Evolutionary conservation across 192 early-diverging fungal species (phyloP).

Genomic region (Backusella tuberculispora): DNA sequence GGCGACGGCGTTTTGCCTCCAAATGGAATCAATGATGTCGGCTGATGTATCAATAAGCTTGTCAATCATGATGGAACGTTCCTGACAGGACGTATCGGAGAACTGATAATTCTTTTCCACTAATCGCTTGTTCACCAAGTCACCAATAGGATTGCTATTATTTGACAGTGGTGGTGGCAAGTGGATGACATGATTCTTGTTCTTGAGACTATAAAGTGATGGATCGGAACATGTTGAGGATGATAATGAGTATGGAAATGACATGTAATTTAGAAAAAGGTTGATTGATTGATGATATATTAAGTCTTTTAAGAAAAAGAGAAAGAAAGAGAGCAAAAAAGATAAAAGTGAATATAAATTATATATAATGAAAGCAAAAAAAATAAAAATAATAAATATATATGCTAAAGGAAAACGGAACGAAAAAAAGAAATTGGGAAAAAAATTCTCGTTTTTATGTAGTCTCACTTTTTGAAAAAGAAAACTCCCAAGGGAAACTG

Average conservation of each 20-base stretch:
- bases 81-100: conserved; percentile 12
- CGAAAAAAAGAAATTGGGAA: not conserved
- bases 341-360: not conserved
- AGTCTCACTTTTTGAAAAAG: not conserved
- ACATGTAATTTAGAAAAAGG: too few relatives aligned
- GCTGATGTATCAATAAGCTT: conserved; percentile 29
- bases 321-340: not conserved
- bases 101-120: conserved; percentile 21
- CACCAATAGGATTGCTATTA: too few relatives aligned
- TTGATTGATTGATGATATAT: too few relatives aligned
- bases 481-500: conserved; percentile 1
- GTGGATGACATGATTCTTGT: not conserved
- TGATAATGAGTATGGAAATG: not conserved
- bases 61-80: conserved; percentile 25
- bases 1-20: not conserved
- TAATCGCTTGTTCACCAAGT: not conserved
- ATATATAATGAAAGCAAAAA: not conserved
- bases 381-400: not conserved
- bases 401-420: not conserved
- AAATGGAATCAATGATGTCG: conserved; percentile 37
- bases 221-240: conserved; percentile 4
- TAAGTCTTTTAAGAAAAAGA: not conserved
- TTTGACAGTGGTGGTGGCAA: not conserved
- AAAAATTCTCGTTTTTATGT: not conserved
- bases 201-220: not conserved